Base-by-base conservation (phyloP, 441 rosid genomes). In the Pelargonium myrrhifolium region DNA sequence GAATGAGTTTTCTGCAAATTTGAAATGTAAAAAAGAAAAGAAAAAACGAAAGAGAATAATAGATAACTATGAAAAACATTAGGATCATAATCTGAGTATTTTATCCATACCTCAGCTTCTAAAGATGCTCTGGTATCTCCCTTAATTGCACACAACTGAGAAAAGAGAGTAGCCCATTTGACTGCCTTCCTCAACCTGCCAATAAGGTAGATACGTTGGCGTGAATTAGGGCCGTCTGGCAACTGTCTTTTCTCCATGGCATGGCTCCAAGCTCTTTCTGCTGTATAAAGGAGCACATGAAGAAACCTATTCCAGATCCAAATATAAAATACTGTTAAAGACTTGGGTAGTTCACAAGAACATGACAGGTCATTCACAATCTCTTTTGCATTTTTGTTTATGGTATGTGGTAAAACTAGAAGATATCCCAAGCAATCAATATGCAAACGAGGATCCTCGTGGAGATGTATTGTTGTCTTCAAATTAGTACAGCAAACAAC, bases 191-290 rank as follows among this genome's bases (percentile, higher is more conserved):
- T 87, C 74, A 95, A 80, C 74, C 95, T 86, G 68, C 98, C 99
- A 75, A 92, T 89, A 81, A 95, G 75, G 78, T 95, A 89, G 60
- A 85, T 89, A 47, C 92, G 90, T 72, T 90, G 98, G 49, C 84
- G 82, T 31, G 95, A 87, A 80, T 88, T 92, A 65, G 98, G 98
- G 62, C 97, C 98, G 86, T 89, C 96, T 40, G 89, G 89, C 77
- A 92, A 82, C 80, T 92, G 97, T 78, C 98, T 82, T 81, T 95
- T 95, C 81, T 95, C 99, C 98, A 95, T 90, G 45, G 95, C 98
- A 89, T 95, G 97, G 77, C 97, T 95, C 97, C 99, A 92, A 72
- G 99, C 98, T 85, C 98, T 92, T 81, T 92, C 99, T 53, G 97
- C 87, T 72, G 74, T 80, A 75, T 95, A 95, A 78, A 92, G 90